Evolutionary conservation across 148 eudicot species (phyloP).

Genomic region (Silene uniflora): DNA sequence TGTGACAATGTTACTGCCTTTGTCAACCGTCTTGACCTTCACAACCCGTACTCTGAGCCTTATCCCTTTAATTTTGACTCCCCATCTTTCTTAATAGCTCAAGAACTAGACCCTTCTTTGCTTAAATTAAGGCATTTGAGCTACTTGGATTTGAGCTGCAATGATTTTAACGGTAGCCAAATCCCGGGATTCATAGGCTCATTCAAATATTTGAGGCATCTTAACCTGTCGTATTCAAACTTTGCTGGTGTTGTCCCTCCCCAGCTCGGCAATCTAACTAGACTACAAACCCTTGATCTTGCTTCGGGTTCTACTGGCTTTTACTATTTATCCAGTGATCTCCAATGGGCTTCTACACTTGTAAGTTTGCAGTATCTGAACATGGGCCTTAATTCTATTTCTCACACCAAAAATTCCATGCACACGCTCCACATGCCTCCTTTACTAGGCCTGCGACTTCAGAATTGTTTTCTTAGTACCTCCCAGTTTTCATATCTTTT

Average conservation of each 20-base stretch:
- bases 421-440: constrained; percentile 13
- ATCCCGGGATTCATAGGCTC: too few relatives aligned
- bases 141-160: too few relatives aligned
- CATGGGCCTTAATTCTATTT: neutral
- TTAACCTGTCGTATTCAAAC: constrained; percentile 17
- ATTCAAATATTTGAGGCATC: too few relatives aligned
- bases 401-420: neutral
- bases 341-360: constrained; percentile 10
- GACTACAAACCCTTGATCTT: constrained; percentile 11
- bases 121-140: constrained; percentile 22
- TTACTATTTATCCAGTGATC: neutral
- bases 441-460: constrained; percentile 9
- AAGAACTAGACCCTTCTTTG: constrained; percentile 17
- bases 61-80: neutral
- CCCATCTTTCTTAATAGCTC: neutral
- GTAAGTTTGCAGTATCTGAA: neutral
- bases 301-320: neutral
- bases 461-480: neutral
- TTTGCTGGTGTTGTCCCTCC: too few relatives aligned
- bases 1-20: too few relatives aligned
- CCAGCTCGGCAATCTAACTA: constrained; percentile 16
- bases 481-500: neutral
- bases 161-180: too few relatives aligned
- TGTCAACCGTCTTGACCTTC: neutral
- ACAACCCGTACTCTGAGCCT: neutral